A percentile compares a stretch with the other conserved stretches of the same genome.
Conservation (phyloP, 108 stramenopile genomes). For the Craspedostauros australis region DNA sequence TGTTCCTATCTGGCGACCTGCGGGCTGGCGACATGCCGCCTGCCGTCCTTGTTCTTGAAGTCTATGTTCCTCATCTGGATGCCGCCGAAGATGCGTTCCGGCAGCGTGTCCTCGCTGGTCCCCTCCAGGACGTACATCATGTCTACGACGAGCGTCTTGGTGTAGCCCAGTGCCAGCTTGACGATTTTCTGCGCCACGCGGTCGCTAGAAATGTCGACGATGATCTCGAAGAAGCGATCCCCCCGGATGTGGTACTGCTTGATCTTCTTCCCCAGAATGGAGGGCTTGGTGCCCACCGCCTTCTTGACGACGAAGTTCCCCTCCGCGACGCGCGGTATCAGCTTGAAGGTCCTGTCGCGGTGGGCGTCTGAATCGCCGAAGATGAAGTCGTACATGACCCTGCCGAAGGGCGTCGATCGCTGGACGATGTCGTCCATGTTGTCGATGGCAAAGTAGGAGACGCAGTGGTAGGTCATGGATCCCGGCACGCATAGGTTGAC, state of each 20-base stretch:
- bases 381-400: constrained; percentile 58
- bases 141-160: constrained; percentile 82
- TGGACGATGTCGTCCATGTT: constrained; percentile 41
- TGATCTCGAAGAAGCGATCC: constrained; percentile 83
- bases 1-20: neutral
- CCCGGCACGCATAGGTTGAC: constrained; percentile 74
- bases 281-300: constrained; percentile 87
- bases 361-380: constrained; percentile 65
- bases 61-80: constrained; percentile 62
- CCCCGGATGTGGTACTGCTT: constrained; percentile 73
- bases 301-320: constrained; percentile 88
- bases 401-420: constrained; percentile 47
- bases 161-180: constrained; percentile 69
- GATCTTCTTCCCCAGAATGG: constrained; percentile 88
- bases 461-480: constrained; percentile 50
- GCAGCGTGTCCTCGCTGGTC: constrained; percentile 64
- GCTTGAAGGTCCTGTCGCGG: constrained; percentile 81
- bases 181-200: constrained; percentile 67
- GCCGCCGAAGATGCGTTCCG: constrained; percentile 80
- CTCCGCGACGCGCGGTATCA: constrained; percentile 87
- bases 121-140: constrained; percentile 89
- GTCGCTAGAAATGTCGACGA: constrained; percentile 82
- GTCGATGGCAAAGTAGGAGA: constrained; percentile 72
- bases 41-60: constrained; percentile 47
- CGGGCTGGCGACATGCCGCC: constrained; percentile 6